Base-by-base conservation (phyloP, 176 grass and related monocot species). In the Triticum aestivum region DNA sequence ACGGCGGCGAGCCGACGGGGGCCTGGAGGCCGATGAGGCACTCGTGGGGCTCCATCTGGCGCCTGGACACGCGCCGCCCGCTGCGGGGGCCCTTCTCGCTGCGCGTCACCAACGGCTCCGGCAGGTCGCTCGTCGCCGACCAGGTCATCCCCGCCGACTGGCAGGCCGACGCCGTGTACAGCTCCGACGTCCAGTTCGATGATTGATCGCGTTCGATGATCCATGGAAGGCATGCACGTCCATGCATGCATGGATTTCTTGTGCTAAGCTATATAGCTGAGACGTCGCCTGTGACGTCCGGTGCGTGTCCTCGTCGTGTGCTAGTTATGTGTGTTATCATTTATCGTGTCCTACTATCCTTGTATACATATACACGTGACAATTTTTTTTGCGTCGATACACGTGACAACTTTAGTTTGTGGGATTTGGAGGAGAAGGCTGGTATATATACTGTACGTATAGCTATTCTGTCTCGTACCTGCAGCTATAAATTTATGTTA, bases 21-120 rank as follows among this genome's bases (percentile, higher is more conserved):
- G 11, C 9, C 20, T 91, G 90, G 90, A 76, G 56, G 3, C 69
- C 69, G 7, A 70, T 92, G 90, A 86, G 66, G n/a, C 79, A 90
- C 69, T 92, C 83, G 0, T 95, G 86, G 90, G 90, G 88, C 13
- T 88, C 83, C n/a, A 82, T 92, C 39, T 92, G 93, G 93, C 80
- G 82, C 44, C 33, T 92, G 49, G 88, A 92, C 88, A 26, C 93
- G 11, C 81, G 86, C 63, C 80, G 86, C 21, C 21, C 68, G 26
- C 81, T 92, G 4, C 52, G 83, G n/a, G 78, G 85, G 9, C 93
- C 93, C 5, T 95, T 95, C 79, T 95, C 93, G 20, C 49, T 95
- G 73, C 85, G 74, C 13, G 52, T 90, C 51, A 84, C 90, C 15
- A 87, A 80, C 74, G 77, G 56, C 32, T 86, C 61, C 54, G 68